Percentiles rank a stretch among this genome's conserved stretches.
Evolutionary conservation across 768 basidiomycete species (phyloP).

Genomic region (Grammothele lineata): DNA sequence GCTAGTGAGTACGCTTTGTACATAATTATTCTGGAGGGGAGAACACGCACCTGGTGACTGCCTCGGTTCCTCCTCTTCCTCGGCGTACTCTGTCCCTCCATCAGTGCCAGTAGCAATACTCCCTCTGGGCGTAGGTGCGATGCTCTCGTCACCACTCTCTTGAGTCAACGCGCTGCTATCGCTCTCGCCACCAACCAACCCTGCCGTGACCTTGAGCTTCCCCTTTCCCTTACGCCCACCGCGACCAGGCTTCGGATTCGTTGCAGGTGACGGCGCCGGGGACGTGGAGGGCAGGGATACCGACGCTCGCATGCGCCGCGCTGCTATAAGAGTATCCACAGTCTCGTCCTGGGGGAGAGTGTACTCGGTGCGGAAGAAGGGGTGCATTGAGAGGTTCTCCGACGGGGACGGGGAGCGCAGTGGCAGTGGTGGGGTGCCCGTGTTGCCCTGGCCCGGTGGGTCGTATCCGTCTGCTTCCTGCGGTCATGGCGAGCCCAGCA

Average conservation of each 20-base stretch:
- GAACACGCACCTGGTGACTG: constrained; percentile 49
- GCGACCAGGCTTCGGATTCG: constrained; percentile 26
- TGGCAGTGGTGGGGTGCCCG: constrained; percentile 24
- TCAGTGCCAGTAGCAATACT: constrained; percentile 73
- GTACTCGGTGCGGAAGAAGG: constrained; percentile 72
- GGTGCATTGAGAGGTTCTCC: constrained; percentile 64
- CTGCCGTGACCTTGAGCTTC: constrained; percentile 54
- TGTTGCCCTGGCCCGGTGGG: constrained; percentile 9
- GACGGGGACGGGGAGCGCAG: constrained; percentile 66
- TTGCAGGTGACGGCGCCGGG: constrained; percentile 38
- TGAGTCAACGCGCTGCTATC: constrained; percentile 82
- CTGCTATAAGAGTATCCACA: constrained; percentile 55
- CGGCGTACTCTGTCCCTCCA: constrained; percentile 59
- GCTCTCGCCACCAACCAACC: constrained; percentile 77
- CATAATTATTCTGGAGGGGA: not conserved
- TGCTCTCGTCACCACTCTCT: constrained; percentile 75
- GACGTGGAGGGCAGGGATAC: constrained; percentile 63
- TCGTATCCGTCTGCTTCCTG: constrained; percentile 44
- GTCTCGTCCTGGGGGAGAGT: constrained; percentile 54
- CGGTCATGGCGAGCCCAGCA: too few relatives aligned
- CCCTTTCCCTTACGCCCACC: constrained; percentile 43
- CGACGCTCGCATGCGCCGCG: constrained; percentile 60
- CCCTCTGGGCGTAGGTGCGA: constrained; percentile 53
- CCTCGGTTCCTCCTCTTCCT: constrained; percentile 66
- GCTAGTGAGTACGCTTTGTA: not conserved